Base-by-base conservation (phyloP, 495 filamentous ascomycete genomes). In the Penicillium samsonianum region DNA sequence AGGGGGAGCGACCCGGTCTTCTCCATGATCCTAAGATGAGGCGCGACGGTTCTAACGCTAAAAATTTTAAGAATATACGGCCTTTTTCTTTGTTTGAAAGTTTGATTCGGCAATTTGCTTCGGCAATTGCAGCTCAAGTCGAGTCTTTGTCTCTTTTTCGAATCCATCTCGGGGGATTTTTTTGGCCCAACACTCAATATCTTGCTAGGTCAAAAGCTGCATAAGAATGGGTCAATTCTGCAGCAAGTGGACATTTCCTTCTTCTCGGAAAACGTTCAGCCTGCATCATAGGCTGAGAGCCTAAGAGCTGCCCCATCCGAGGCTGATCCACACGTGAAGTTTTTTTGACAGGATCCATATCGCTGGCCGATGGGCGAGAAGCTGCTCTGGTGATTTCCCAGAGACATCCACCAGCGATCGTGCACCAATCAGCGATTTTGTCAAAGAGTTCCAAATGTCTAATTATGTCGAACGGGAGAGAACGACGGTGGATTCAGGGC, bases 11-110 rank as follows among this genome's bases (percentile, higher is more conserved):
- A 52, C 54, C 59, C 61, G 55, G 63, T 55, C 53, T 62, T 53
- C 58, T 65, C 64, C 64, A 68, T 61, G 57, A 63, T 65, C 57
- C 54, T 12, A 41, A 40, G 61, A 64, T 65, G 56, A 58, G 53
- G 49, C 54, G 50, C 30, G 56, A 54, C 48, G 42, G 61, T 61
- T 60, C 60, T 35, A 58, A 65, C 65, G 62, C 64, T 65, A n/a
- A 67, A 65, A 56, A 61, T 50, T 60, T 67, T 67, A 69, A 66
- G 58, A 60, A 45, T 61, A 50, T 52, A 50, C 33, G 47, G 31
- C 55, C 43, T 37, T 37, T 25, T 41, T n/a, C 33, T 55, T 47
- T 66, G 63, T 47, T 45, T 40, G 42, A 16, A 47, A 43, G 17
- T 50, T 8, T 45, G 30, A n/a, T 48, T 53, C 16, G 48, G 49